Base-by-base conservation (phyloP, 768 basidiomycete species). In the Calvatia gigantea region DNA sequence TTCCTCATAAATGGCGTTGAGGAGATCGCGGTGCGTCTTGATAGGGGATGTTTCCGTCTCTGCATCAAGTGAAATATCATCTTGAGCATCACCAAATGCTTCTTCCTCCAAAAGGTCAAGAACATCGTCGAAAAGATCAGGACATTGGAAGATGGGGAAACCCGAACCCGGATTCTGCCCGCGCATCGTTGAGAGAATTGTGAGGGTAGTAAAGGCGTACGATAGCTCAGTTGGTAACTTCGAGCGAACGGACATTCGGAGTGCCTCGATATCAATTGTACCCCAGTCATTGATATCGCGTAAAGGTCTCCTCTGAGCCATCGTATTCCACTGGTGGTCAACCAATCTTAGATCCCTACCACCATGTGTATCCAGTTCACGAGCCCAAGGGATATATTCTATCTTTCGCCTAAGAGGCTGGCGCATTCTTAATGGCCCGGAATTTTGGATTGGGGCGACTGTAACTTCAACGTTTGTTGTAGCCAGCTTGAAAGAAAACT, bases 231-330 rank as follows among this genome's bases (percentile, higher is more conserved):
- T 78, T 7, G 86, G 79, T 38, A 98, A 72, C 32, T 95, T 79
- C 32, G 91, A 96, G 29, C 94, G 88, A 37, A 99, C 73, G 28
- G 91, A 90, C 87, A 99, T 86, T n/a, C 86, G 86, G 47, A 99
- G 77, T n/a, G 85, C 85, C 65, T 97, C 94, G 56, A 98, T 85
- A 63, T 98, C 95, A 47, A 96, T 83, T 6, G 77, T 79, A 19
- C 92, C 94, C 85, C 94, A 92, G 51, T 95, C 92, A 65, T 86
- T 85, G 59, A 91, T 79, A 48, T 87, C 83, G 55, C 89, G 80
- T 63, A 88, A 68, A 5, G 81, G 77, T 41, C 88, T 81, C 50
- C 79, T 74, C 43, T 80, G 75, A n/a, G 75, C 67, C 15, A 77
- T 65, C 31, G 73, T 78, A 28, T 69, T 62, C 52, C 81, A 76